Evolutionary conservation across 768 basidiomycete genomes (phyloP).

Genomic region (Crepidotus variabilis): DNA sequence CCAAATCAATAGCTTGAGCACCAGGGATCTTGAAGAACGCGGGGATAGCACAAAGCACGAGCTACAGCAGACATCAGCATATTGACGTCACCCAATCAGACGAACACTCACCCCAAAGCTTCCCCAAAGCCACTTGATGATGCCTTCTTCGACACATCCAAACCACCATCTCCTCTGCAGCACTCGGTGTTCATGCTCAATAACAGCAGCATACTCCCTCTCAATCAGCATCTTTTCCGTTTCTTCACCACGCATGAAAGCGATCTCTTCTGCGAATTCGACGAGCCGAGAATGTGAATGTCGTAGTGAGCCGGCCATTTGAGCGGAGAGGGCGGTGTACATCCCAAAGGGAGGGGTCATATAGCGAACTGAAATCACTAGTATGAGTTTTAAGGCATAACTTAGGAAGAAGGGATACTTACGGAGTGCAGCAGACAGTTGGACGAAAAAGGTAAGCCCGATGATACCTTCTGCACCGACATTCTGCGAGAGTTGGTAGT

Average conservation of each 20-base stretch:
- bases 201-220: conserved; percentile 77
- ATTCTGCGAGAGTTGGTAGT: conserved; percentile 90
- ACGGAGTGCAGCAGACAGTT: conserved; percentile 80
- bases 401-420: conserved; percentile 25
- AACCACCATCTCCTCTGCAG: conserved; percentile 84
- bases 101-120: conserved; percentile 71
- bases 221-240: conserved; percentile 91
- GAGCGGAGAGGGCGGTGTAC: conserved; percentile 85
- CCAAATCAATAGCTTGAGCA: conserved; percentile 62
- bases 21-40: conserved; percentile 89
- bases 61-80: conserved; percentile 31
- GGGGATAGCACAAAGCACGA: conserved; percentile 88
- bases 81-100: not conserved
- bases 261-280: conserved; percentile 87
- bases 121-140: conserved; percentile 98
- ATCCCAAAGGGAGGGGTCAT: conserved; percentile 90
- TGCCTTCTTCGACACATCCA: conserved; percentile 88
- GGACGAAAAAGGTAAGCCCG: conserved; percentile 78
- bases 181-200: conserved; percentile 83
- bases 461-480: conserved; percentile 93
- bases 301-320: conserved; percentile 83
- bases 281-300: conserved; percentile 90
- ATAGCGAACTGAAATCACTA: conserved; percentile 58
- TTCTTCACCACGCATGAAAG: conserved; percentile 83
- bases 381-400: not conserved